These are phyloP conservation scores for Lactarius pseudohatsudake DNA, from an alignment of 768 basidiomycete genomes.

Conservation along the genomic window DNA sequence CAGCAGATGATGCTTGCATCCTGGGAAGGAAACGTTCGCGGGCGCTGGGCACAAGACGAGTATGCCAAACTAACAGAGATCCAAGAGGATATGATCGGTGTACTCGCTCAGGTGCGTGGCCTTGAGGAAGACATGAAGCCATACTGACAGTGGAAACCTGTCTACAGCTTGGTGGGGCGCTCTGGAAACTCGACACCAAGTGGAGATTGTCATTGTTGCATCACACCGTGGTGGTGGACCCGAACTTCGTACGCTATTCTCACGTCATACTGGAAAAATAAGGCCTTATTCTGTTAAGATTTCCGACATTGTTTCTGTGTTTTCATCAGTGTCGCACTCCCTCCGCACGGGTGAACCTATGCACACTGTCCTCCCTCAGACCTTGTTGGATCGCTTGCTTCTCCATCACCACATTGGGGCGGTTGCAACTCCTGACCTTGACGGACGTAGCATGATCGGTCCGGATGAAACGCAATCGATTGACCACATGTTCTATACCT, in stretches of 20 bases:
- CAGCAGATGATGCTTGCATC: constrained; percentile 40
- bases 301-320: constrained; percentile 46
- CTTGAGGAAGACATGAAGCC: constrained; percentile 4
- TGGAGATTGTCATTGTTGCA: constrained; percentile 45
- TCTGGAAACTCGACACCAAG: constrained; percentile 43
- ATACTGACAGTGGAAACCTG: background rate
- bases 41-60: constrained; percentile 51
- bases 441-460: constrained; percentile 8
- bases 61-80: constrained; percentile 45
- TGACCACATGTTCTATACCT: constrained; percentile 25
- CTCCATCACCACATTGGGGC: constrained; percentile 8
- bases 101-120: constrained; percentile 39
- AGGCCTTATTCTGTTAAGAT: constrained; percentile 33
- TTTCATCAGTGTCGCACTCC: constrained; percentile 28
- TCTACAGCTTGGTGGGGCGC: constrained; percentile 42
- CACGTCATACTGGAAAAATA: background rate
- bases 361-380: constrained; percentile 26
- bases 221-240: constrained; percentile 51
- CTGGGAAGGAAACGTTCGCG: constrained; percentile 50
- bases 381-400: constrained; percentile 25
- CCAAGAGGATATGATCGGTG: constrained; percentile 44
- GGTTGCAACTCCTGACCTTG: constrained; percentile 4
- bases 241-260: constrained; percentile 46
- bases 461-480: constrained; percentile 21
- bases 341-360: constrained; percentile 27